These are phyloP conservation scores for Spiromastix sp. DNA, from an alignment of 2,329 filamentous ascomycete species.

Conservation along the genomic window DNA sequence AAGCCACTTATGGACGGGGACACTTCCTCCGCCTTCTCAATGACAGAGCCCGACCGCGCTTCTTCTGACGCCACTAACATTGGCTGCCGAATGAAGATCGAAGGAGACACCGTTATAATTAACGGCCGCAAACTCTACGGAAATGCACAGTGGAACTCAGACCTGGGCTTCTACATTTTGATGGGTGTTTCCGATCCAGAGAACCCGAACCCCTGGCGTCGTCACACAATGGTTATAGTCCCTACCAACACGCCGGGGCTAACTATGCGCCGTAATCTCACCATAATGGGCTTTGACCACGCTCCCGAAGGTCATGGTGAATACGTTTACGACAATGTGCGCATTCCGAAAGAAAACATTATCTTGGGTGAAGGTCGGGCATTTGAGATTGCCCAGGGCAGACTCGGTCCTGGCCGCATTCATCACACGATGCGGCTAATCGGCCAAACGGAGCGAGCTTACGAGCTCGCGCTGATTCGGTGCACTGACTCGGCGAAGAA, in stretches of 20 bases:
- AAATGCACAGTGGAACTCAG: constrained; percentile 7
- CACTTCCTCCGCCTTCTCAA: constrained; percentile 69
- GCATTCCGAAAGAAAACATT: constrained; percentile 64
- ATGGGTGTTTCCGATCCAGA: constrained; percentile 72
- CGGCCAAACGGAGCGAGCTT: constrained; percentile 68
- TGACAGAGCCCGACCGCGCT: constrained; percentile 73
- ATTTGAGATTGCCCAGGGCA: constrained; percentile 87
- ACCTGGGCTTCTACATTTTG: constrained; percentile 64
- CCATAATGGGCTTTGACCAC: constrained; percentile 80
- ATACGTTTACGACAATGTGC: constrained; percentile 68
- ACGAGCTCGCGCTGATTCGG: constrained; percentile 79
- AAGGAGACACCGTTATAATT: constrained; percentile 73
- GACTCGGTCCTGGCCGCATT: constrained; percentile 77
- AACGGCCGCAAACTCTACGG: constrained; percentile 49
- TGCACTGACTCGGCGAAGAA: constrained; percentile 76
- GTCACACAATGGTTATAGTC: constrained; percentile 77
- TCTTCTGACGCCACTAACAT: constrained; percentile 78
- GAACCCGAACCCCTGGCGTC: constrained; percentile 62
- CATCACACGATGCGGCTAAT: constrained; percentile 86
- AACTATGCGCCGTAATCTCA: constrained; percentile 75
- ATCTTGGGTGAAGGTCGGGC: constrained; percentile 75
- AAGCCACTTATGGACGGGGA: constrained; percentile 62
- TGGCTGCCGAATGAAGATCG: constrained; percentile 59
- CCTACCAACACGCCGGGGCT: constrained; percentile 64
- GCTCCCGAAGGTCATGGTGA: constrained; percentile 84